A percentile compares a stretch with the other conserved stretches of the same genome.
Conservation (phyloP, 2,329 filamentous ascomycete genomes). For the Knoxdaviesia proteae region DNA sequence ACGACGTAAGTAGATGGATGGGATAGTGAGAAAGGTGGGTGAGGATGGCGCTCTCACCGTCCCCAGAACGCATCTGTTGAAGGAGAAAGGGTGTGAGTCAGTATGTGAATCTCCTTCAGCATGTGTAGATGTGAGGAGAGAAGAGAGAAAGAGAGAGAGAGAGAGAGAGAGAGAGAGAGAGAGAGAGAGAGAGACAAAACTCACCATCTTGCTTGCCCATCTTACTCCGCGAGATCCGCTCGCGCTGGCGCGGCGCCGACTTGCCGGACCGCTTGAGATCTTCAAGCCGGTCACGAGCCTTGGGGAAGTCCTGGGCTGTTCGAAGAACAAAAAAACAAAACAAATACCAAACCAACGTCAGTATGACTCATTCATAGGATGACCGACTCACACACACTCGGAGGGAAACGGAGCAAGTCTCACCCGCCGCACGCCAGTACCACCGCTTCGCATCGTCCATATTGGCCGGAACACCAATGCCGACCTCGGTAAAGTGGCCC, state of each 20-base stretch:
- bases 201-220: slow-evolving; percentile 40
- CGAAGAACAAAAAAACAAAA: neutral
- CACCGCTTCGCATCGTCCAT: slow-evolving; percentile 91
- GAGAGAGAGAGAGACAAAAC: no score
- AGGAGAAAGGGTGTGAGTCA: no score
- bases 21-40: no score
- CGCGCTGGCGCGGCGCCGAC: slow-evolving; percentile 50
- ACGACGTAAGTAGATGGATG: no score
- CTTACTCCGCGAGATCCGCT: slow-evolving; percentile 63
- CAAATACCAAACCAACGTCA: slow-evolving; percentile 10
- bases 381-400: neutral
- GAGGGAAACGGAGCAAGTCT: slow-evolving; percentile 19
- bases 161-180: no score
- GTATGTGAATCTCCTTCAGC: no score
- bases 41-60: no score
- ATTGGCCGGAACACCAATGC: slow-evolving; percentile 71
- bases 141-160: no score
- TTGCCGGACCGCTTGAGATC: slow-evolving; percentile 69
- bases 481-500: slow-evolving; percentile 80
- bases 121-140: no score
- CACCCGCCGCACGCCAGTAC: slow-evolving; percentile 95
- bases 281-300: slow-evolving; percentile 79
- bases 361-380: neutral
- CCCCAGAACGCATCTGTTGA: no score
- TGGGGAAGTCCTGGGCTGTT: slow-evolving; percentile 78